Percentiles rank a stretch among this genome's conserved stretches.
Conservation (phyloP, 2,329 filamentous ascomycete species). For the Ambrosiella cleistominuta region DNA sequence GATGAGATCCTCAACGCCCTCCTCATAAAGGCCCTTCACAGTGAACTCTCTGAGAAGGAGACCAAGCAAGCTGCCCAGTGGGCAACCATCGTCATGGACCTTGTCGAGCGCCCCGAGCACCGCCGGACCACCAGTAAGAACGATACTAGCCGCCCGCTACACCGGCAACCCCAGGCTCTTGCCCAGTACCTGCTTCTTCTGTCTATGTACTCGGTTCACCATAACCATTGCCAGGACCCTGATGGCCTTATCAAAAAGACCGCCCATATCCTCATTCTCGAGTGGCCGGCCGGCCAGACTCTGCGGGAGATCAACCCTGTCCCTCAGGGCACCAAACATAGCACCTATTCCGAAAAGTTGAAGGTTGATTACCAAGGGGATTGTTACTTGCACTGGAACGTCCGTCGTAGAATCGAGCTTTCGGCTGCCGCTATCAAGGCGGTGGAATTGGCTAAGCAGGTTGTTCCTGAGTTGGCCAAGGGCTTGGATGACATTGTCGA, state of each 20-base stretch:
- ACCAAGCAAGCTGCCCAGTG: conserved; percentile 28
- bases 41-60: conserved; percentile 20
- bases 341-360: conserved; percentile 16
- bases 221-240: conserved; percentile 18
- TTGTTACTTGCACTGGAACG: conserved; percentile 22
- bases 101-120: conserved; percentile 29
- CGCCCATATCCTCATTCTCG: conserved; percentile 21
- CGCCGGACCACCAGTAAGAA: conserved; percentile 12
- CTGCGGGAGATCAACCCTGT: conserved; percentile 22
- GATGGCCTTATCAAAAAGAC: conserved; percentile 22
- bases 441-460: conserved; percentile 26
- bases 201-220: conserved; percentile 23
- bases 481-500: conserved; percentile 26
- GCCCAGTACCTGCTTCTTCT: conserved; percentile 26
- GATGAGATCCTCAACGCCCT: conserved; percentile 23
- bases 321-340: conserved; percentile 1
- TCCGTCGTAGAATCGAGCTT: conserved; percentile 17
- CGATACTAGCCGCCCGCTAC: conserved; percentile 17
- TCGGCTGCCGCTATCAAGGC: conserved; percentile 26
- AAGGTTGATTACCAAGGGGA: conserved; percentile 15
- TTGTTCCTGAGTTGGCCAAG: conserved; percentile 22
- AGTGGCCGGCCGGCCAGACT: conserved; percentile 25
- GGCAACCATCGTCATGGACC: conserved; percentile 30
- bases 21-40: conserved; percentile 26
- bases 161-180: conserved; percentile 27